A percentile compares a stretch with the other conserved stretches of the same genome.
These are phyloP conservation scores for Calycina marina DNA, from an alignment of 2,329 filamentous ascomycete genomes.

Conservation along the genomic window DNA sequence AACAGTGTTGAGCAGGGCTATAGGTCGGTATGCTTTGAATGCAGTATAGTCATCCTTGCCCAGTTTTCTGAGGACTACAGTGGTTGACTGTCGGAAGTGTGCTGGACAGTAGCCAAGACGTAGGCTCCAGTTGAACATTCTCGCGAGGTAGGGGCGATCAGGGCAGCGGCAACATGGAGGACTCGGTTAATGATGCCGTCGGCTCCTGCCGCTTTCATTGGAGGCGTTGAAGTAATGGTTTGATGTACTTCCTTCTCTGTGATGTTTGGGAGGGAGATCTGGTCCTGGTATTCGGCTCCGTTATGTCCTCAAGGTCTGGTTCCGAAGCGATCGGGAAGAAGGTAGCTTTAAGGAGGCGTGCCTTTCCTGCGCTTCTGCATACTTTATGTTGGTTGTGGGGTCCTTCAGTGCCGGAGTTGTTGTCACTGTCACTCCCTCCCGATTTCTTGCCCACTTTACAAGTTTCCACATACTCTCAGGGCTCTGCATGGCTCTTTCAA, in stretches of 20 bases:
- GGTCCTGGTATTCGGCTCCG: constrained; percentile 1
- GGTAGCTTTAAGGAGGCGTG: not conserved
- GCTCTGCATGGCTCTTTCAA: constrained; percentile 1
- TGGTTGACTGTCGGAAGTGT: constrained; percentile 6
- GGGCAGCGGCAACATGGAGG: constrained; percentile 3
- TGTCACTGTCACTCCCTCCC: not conserved
- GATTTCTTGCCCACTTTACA: constrained; percentile 1
- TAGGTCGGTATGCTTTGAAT: constrained; percentile 6
- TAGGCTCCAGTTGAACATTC: constrained; percentile 7
- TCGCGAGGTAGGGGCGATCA: constrained; percentile 5
- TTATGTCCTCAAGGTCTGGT: not conserved
- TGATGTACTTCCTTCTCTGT: not conserved
- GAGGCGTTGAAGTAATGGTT: not conserved
- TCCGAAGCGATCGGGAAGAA: constrained; percentile 1
- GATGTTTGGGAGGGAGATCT: not conserved
- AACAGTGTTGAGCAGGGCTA: constrained; percentile 8
- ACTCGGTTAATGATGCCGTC: constrained; percentile 3
- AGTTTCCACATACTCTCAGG: not conserved
- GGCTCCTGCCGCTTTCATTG: constrained; percentile 9
- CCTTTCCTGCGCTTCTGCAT: constrained; percentile 1
- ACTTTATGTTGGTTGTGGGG: too few species aligned
- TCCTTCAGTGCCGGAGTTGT: not conserved
- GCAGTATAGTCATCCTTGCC: constrained; percentile 6
- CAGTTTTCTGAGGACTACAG: constrained; percentile 6
- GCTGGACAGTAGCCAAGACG: constrained; percentile 4